phyloP scores from a whole-genome alignment of 2,329 filamentous ascomycete genomes.

The Trichoderma koningii region DNA sequence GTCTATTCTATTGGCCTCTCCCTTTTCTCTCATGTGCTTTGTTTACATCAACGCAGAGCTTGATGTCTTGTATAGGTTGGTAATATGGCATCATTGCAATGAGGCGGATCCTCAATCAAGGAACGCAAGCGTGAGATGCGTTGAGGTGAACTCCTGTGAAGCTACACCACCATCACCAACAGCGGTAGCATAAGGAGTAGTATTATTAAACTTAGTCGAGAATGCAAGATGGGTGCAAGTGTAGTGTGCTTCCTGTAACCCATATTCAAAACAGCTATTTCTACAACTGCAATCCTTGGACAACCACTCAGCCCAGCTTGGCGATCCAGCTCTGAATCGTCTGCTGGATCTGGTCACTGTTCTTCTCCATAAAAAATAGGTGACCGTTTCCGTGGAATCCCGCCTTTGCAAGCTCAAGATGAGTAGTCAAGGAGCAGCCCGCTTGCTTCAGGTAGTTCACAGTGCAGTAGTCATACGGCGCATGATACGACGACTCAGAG shows the following conservation, averaged over 20 bases:
- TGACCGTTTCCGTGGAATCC: slow-evolving; percentile 51
- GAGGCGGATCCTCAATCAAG: too few relatives aligned
- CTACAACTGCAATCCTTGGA: not conserved
- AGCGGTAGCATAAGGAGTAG: too few relatives aligned
- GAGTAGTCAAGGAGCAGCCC: slow-evolving; percentile 40
- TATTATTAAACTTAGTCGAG: too few relatives aligned
- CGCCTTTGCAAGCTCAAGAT: slow-evolving; percentile 42
- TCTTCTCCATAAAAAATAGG: slow-evolving; percentile 53
- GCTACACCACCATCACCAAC: too few relatives aligned
- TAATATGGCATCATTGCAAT: too few relatives aligned
- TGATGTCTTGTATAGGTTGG: too few relatives aligned
- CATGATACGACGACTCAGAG: slow-evolving; percentile 48
- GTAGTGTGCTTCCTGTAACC: too few relatives aligned
- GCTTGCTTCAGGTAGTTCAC: slow-evolving; percentile 48
- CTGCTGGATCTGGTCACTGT: slow-evolving; percentile 44
- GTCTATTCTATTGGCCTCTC: not conserved
- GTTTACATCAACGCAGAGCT: too few relatives aligned
- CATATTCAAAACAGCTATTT: not conserved
- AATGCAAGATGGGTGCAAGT: too few relatives aligned
- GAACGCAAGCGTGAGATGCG: too few relatives aligned
- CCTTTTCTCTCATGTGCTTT: too few relatives aligned
- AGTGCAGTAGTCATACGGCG: slow-evolving; percentile 49
- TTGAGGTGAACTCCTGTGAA: too few relatives aligned
- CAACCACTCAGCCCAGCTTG: not conserved
- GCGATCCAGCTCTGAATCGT: slow-evolving; percentile 34